Conservation (phyloP, 2,329 filamentous ascomycete species). For the Fusarium devonianum region DNA sequence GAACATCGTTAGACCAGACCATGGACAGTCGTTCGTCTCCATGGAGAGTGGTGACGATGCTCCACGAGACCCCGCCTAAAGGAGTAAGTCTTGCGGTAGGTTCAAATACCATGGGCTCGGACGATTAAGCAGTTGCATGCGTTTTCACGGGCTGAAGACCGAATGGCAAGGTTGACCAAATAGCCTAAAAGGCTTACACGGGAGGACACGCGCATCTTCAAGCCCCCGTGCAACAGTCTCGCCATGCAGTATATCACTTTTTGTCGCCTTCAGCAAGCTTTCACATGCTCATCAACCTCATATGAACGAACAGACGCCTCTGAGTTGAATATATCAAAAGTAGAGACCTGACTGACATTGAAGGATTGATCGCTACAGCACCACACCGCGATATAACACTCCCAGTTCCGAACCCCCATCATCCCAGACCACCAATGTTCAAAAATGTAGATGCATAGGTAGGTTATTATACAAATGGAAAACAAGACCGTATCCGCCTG, state of each 20-base stretch:
- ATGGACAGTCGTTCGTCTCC: too few relatives aligned
- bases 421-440: constrained; percentile 16
- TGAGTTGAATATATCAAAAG: too few relatives aligned
- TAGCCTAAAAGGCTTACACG: too few relatives aligned
- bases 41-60: background rate
- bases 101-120: constrained; percentile 8
- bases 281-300: too few relatives aligned
- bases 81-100: constrained; percentile 33
- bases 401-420: constrained; percentile 17
- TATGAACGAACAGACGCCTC: background rate
- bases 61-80: constrained; percentile 13
- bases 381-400: constrained; percentile 15
- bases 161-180: too few relatives aligned
- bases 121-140: constrained; percentile 19
- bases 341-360: constrained; percentile 11
- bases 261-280: too few relatives aligned
- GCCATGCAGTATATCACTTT: too few relatives aligned
- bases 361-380: constrained; percentile 24
- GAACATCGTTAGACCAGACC: too few relatives aligned
- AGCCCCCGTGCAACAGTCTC: too few relatives aligned
- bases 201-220: too few relatives aligned
- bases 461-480: constrained; percentile 27
- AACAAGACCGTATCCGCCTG: background rate
- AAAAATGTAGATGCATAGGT: constrained; percentile 23
- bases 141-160: too few relatives aligned